Conservation (phyloP, 208 protist genomes). For the Acanthamoeba sp. region DNA sequence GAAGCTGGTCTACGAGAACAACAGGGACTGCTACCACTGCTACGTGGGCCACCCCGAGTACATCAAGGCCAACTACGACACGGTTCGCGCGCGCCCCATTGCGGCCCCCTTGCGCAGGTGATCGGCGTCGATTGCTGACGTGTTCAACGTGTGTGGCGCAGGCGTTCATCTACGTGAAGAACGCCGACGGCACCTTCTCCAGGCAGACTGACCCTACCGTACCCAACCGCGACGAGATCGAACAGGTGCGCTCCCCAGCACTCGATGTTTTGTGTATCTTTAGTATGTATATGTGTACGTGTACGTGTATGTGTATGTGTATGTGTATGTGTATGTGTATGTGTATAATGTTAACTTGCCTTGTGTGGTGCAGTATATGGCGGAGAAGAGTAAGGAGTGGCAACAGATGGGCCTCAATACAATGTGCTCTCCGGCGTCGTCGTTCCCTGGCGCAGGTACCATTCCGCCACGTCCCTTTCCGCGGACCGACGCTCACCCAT, state of each 20-base stretch:
- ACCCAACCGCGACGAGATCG: neutral
- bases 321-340: too few relatives aligned
- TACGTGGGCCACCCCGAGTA: constrained; percentile 39
- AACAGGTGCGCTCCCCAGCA: neutral
- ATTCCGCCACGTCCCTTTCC: neutral
- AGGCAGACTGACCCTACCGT: neutral
- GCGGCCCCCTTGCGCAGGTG: neutral
- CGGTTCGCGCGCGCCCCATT: neutral
- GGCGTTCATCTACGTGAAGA: constrained; percentile 23
- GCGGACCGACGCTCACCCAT: neutral
- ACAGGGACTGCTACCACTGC: constrained; percentile 34
- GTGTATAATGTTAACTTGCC: too few relatives aligned
- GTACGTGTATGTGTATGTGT: too few relatives aligned
- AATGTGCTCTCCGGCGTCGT: neutral
- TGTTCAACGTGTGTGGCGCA: neutral
- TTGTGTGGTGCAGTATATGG: neutral
- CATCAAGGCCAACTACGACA: constrained; percentile 55
- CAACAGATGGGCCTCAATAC: constrained; percentile 23
- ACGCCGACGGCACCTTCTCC: neutral
- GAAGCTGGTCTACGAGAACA: constrained; percentile 54
- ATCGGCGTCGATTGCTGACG: too few relatives aligned
- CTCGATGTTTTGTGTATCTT: too few relatives aligned
- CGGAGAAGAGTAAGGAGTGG: neutral
- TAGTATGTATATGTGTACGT: too few relatives aligned
- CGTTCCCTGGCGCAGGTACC: constrained; percentile 18